A percentile compares a stretch with the other conserved stretches of the same genome.
Conservation (phyloP, 768 basidiomycete species). For the Amyloporia xantha region DNA sequence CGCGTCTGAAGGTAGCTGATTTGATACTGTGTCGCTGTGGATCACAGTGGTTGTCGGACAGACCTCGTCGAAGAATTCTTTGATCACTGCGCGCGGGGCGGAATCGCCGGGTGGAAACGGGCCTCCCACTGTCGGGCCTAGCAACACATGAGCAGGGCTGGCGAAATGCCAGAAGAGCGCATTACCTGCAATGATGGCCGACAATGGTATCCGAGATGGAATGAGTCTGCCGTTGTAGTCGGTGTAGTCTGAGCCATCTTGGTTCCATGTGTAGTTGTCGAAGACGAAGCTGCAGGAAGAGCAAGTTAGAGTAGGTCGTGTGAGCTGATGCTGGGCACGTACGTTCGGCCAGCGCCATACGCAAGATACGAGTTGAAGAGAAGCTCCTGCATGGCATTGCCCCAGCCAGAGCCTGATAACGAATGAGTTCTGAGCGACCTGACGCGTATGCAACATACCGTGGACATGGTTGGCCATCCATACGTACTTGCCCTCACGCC, state of each 20-base stretch:
- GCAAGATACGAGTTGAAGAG: constrained; percentile 29
- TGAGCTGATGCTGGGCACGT: constrained; percentile 10
- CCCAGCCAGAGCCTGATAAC: constrained; percentile 32
- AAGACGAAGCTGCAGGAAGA: constrained; percentile 35
- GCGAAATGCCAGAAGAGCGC: not conserved
- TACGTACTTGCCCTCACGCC: constrained; percentile 12
- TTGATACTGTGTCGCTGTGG: constrained; percentile 16
- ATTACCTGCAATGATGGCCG: constrained; percentile 44
- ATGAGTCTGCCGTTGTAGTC: constrained; percentile 44
- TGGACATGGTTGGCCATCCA: constrained; percentile 16
- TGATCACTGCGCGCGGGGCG: constrained; percentile 30
- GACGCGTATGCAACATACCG: constrained; percentile 4
- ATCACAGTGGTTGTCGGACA: constrained; percentile 34
- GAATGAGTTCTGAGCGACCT: constrained; percentile 16
- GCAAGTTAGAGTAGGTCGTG: not conserved
- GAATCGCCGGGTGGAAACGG: constrained; percentile 28
- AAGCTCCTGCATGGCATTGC: constrained; percentile 35
- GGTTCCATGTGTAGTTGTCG: constrained; percentile 50
- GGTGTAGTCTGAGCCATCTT: constrained; percentile 30
- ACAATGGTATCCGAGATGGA: constrained; percentile 46
- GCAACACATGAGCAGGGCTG: too few relatives aligned
- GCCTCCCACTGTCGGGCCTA: constrained; percentile 39
- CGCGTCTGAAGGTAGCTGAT: constrained; percentile 25
- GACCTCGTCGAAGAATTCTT: constrained; percentile 32
- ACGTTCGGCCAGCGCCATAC: constrained; percentile 32